These are phyloP conservation scores for Quercus wislizeni DNA, from an alignment of 306 rosid species.

Conservation along the genomic window DNA sequence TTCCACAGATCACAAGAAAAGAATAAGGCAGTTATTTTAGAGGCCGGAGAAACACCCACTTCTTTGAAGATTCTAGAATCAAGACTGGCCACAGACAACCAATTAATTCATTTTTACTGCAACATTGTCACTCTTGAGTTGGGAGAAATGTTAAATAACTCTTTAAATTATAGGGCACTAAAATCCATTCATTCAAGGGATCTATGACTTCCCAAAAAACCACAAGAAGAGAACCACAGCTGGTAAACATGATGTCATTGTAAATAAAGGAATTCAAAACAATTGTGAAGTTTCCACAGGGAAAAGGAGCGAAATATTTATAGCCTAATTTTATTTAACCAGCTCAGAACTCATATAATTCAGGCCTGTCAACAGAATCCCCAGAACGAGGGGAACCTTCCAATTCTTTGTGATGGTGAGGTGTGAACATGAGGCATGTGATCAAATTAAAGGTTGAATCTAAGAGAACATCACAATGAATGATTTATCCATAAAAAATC, in stretches of 20 bases:
- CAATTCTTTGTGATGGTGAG: not conserved
- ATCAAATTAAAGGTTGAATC: not conserved
- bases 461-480: not conserved
- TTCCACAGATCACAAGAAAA: slow-evolving; percentile 1
- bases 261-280: not conserved
- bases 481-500: not conserved
- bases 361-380: not conserved
- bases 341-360: not conserved
- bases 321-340: not conserved
- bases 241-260: not conserved
- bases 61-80: not conserved
- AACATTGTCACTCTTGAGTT: not conserved
- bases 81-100: not conserved
- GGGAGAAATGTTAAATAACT: not conserved
- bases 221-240: not conserved
- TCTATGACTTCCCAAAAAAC: not conserved
- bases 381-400: not conserved
- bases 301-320: not conserved
- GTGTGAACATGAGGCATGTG: not conserved
- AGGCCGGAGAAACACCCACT: not conserved
- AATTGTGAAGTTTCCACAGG: not conserved
- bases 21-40: not conserved
- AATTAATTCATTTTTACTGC: not conserved
- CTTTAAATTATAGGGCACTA: not conserved
- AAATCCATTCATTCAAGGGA: not conserved